These are phyloP conservation scores for Elsinoe necatrix DNA, from an alignment of 2,329 filamentous ascomycete genomes.

Conservation along the genomic window DNA sequence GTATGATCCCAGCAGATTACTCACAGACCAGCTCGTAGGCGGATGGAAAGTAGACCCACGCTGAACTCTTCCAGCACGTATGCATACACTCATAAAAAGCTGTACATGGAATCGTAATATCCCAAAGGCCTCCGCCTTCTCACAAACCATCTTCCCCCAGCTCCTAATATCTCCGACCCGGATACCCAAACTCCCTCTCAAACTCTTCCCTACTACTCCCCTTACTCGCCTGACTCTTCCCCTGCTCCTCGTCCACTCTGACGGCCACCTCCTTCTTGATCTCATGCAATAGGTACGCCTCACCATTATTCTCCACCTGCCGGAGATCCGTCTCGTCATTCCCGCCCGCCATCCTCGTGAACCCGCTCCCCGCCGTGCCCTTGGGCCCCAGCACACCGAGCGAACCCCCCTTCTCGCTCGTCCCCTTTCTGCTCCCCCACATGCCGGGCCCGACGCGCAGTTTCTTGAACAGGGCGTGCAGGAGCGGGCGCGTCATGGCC, in stretches of 20 bases:
- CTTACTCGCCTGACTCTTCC: background rate
- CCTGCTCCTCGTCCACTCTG: slow-evolving; percentile 1
- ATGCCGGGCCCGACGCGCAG: background rate
- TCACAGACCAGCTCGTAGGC: slow-evolving; percentile 16
- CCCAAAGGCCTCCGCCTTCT: too few species aligned
- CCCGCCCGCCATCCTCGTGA: background rate
- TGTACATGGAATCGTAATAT: slow-evolving; percentile 2
- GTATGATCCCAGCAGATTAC: slow-evolving; percentile 33
- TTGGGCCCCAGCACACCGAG: background rate
- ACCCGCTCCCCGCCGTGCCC: background rate
- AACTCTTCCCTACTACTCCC: slow-evolving; percentile 3
- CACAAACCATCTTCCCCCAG: too few species aligned
- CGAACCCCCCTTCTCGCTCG: background rate
- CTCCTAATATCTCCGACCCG: background rate
- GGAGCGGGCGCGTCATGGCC: slow-evolving; percentile 28
- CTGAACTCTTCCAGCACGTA: background rate
- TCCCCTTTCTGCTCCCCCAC: background rate
- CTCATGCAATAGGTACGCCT: slow-evolving; percentile 7
- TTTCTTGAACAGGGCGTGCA: slow-evolving; percentile 15
- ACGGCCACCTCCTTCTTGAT: slow-evolving; percentile 11
- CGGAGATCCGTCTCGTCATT: background rate
- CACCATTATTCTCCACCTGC: background rate
- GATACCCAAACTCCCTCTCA: slow-evolving; percentile 6
- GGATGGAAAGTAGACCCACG: slow-evolving; percentile 10
- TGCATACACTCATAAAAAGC: background rate